phyloP scores from a whole-genome alignment of 495 filamentous ascomycete species.

The Trichoderma virens region DNA sequence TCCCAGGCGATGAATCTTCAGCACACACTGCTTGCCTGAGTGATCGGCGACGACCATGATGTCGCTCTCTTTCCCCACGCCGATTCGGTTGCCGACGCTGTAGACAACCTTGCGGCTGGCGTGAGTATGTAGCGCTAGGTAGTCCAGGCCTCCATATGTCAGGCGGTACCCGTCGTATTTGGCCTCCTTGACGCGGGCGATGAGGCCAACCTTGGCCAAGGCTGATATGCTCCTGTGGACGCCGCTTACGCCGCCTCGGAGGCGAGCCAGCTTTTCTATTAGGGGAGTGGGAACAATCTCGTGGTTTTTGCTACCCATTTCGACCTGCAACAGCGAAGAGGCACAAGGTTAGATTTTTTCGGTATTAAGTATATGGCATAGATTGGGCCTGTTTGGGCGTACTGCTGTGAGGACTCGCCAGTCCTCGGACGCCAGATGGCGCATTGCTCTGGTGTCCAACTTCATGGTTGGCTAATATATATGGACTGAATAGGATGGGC shows the following conservation, averaged over 20 bases:
- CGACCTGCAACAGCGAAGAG: constrained; percentile 52
- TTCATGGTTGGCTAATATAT: constrained; percentile 54
- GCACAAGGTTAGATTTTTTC: constrained; percentile 16
- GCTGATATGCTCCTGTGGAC: constrained; percentile 84
- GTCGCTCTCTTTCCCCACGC: constrained; percentile 95
- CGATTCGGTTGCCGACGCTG: constrained; percentile 89
- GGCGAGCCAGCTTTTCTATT: constrained; percentile 72
- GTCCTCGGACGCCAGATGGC: constrained; percentile 86
- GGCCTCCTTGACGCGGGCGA: constrained; percentile 88
- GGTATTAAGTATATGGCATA: background rate
- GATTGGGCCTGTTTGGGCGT: constrained; percentile 23
- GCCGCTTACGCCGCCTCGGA: constrained; percentile 66
- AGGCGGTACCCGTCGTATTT: constrained; percentile 97
- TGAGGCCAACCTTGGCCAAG: constrained; percentile 86
- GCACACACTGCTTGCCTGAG: constrained; percentile 54
- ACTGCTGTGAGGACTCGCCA: constrained; percentile 93
- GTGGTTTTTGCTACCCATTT: constrained; percentile 91
- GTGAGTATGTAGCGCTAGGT: constrained; percentile 85
- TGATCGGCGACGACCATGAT: constrained; percentile 83
- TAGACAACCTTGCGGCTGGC: constrained; percentile 70
- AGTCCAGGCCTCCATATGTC: constrained; percentile 94
- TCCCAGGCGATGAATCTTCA: constrained; percentile 92
- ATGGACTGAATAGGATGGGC: background rate
- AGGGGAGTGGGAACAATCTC: constrained; percentile 89
- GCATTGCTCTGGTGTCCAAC: constrained; percentile 83